Base-by-base conservation (phyloP, 805 yeast species). In the Candida nitratophila region DNA sequence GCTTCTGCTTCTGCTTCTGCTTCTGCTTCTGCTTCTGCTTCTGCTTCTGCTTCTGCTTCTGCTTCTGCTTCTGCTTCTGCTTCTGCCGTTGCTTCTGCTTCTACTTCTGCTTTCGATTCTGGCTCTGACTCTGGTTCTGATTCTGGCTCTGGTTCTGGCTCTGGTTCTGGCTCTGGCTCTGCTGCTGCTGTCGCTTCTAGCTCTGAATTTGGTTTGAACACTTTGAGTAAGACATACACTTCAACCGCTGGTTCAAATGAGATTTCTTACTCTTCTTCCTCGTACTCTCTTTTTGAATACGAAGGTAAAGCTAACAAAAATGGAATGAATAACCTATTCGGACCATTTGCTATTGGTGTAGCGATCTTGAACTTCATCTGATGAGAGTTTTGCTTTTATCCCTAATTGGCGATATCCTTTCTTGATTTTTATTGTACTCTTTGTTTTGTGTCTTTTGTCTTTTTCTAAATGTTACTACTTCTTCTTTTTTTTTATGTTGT, bases 351-450 rank as follows among this genome's bases (percentile, higher is more conserved):
- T 16, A 37, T n/a, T 37, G 24, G 24, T 29, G 20, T 27, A 26
- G 70, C n/a, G 4, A 14, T 29, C 12, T 29, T 29, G 74, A 58
- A 76, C 83, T 15, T 69, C 79, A 27, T 71, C 74, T 63, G 70
- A 77, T 61, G 62, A 74, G 63, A 77, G 98, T n/a, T 32, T 16
- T 32, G 3, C 7, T 32, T n/a, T 32, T 32, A 32, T n/a, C 19
- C n/a, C n/a, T n/a, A n/a, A n/a, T n/a, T n/a, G n/a, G n/a, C n/a
- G n/a, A n/a, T n/a, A n/a, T n/a, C n/a, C n/a, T n/a, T n/a, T n/a
- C n/a, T n/a, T n/a, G n/a, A 11, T 8, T 17, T 32, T 32, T n/a
- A 16, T 11, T 32, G 16, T 16, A 15, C 17, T 32, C 10, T 24
- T 24, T 24, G 27, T 24, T 24, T 7, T 24, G 27, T 24, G 27